Conservation (phyloP, 2,329 filamentous ascomycete species). For the Geoglossum cookeanum region DNA sequence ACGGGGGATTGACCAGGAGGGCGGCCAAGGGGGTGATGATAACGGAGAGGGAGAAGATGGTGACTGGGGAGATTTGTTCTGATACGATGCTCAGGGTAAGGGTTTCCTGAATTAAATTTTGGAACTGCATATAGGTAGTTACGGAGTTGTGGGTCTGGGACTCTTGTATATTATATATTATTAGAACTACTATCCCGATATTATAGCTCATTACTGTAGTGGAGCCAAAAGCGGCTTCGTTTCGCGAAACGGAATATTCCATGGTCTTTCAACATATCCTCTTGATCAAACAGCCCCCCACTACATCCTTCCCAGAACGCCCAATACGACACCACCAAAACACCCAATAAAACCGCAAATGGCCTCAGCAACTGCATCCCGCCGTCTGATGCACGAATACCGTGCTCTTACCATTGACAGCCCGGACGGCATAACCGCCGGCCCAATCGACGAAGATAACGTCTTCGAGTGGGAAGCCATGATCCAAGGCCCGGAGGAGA, state of each 20-base stretch:
- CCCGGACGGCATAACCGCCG: conserved; percentile 93
- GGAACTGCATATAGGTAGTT: neutral
- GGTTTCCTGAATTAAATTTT: neutral
- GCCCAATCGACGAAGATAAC: conserved; percentile 84
- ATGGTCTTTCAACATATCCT: too few species aligned
- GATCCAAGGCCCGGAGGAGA: conserved; percentile 88
- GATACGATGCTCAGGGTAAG: neutral
- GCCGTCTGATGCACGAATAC: conserved; percentile 91
- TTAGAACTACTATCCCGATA: too few species aligned
- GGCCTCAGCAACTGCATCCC: conserved; percentile 35
- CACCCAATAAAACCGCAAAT: conserved; percentile 14
- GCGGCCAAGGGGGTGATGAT: conserved; percentile 11
- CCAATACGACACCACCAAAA: neutral
- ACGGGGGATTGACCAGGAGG: conserved; percentile 12
- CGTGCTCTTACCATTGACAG: conserved; percentile 82
- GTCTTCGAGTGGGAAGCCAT: conserved; percentile 91
- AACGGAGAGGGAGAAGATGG: conserved; percentile 16
- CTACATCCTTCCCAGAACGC: too few species aligned
- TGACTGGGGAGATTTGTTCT: conserved; percentile 10
- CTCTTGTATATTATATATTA: too few species aligned
- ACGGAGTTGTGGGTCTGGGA: neutral
- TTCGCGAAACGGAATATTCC: too few species aligned
- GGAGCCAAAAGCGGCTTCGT: too few species aligned
- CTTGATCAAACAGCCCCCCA: too few species aligned
- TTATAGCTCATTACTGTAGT: too few species aligned